Evolutionary conservation across 2,329 filamentous ascomycete genomes (phyloP).

Genomic region (Fusarium sp.): DNA sequence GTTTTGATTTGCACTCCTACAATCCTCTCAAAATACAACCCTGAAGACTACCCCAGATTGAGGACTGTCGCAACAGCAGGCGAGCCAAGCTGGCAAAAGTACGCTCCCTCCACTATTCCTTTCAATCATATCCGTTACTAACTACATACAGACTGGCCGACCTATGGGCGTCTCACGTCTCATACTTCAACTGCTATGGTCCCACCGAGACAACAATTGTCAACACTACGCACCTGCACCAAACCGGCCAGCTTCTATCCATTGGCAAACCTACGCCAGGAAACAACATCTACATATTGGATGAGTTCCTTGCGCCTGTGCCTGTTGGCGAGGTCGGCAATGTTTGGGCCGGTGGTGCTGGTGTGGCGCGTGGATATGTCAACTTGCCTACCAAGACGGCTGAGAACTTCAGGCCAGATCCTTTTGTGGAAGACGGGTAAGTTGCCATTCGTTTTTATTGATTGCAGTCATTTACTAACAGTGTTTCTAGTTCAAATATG

Average conservation of each 20-base stretch:
- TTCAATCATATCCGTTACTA: not conserved
- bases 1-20: conserved; percentile 68
- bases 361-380: conserved; percentile 68
- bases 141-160: conserved; percentile 59
- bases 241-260: conserved; percentile 61
- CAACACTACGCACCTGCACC: conserved; percentile 60
- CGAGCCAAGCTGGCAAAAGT: conserved; percentile 63
- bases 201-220: conserved; percentile 71
- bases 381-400: conserved; percentile 65
- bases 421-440: conserved; percentile 64
- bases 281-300: conserved; percentile 67
- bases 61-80: conserved; percentile 66
- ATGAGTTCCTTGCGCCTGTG: conserved; percentile 60
- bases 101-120: conserved; percentile 4
- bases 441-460: conserved; percentile 13
- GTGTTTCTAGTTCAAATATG: conserved; percentile 56
- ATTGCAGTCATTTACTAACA: not conserved
- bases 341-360: conserved; percentile 68
- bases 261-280: conserved; percentile 69
- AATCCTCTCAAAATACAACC: conserved; percentile 64
- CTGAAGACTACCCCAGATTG: conserved; percentile 62
- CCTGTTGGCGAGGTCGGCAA: conserved; percentile 61
- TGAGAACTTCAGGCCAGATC: conserved; percentile 62
- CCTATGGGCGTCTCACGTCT: conserved; percentile 62
- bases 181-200: conserved; percentile 69